Conservation (phyloP, 2,329 filamentous ascomycete species). For the Phoma sp. region DNA sequence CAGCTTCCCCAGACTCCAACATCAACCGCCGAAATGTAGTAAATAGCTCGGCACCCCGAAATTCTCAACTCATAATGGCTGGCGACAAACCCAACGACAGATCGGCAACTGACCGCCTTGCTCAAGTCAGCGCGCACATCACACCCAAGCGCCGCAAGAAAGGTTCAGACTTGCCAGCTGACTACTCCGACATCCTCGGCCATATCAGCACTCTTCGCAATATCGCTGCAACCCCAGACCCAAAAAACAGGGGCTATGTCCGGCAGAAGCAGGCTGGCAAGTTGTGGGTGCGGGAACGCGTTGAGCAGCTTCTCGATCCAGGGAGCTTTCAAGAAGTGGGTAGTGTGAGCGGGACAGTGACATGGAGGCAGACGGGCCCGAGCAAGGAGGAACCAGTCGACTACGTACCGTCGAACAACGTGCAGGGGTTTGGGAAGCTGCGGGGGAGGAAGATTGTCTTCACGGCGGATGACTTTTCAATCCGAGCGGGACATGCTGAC, state of each 20-base stretch:
- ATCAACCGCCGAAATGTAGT: conserved; percentile 29
- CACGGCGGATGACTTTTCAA: conserved; percentile 70
- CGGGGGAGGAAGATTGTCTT: conserved; percentile 64
- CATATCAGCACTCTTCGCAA: conserved; percentile 61
- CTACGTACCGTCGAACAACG: conserved; percentile 68
- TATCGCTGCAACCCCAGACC: conserved; percentile 64
- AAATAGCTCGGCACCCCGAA: no score
- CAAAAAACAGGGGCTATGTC: conserved; percentile 64
- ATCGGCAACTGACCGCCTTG: conserved; percentile 56
- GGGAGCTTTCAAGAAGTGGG: conserved; percentile 67
- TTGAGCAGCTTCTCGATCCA: conserved; percentile 64
- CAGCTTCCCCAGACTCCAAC: conserved; percentile 26
- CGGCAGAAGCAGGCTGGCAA: conserved; percentile 70
- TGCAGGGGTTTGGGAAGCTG: conserved; percentile 65
- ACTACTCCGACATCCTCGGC: conserved; percentile 68
- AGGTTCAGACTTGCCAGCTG: conserved; percentile 59
- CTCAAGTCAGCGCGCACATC: conserved; percentile 58
- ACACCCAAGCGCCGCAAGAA: conserved; percentile 47
- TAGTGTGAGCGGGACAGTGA: conserved; percentile 65
- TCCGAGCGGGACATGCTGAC: conserved; percentile 70
- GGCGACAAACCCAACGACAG: conserved; percentile 29
- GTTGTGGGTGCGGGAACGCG: conserved; percentile 69
- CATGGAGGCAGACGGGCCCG: conserved; percentile 60
- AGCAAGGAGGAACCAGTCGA: conserved; percentile 57
- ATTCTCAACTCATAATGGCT: no score